These are phyloP conservation scores for Peltaster fructicola DNA, from an alignment of 2,329 filamentous ascomycete species.

Conservation along the genomic window DNA sequence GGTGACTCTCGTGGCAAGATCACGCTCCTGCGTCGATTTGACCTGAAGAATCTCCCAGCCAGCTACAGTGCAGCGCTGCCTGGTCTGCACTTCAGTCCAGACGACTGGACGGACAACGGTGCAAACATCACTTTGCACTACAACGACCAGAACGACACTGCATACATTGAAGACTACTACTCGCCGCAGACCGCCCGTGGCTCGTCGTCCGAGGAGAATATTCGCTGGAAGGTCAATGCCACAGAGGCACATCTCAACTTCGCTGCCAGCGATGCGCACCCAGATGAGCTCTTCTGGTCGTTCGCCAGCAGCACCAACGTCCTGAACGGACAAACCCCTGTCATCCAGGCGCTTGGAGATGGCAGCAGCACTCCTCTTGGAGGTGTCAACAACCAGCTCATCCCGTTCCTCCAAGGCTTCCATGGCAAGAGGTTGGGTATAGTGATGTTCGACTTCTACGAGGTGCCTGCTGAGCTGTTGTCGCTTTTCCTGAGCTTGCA, in stretches of 20 bases:
- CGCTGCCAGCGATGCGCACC: conserved; percentile 17
- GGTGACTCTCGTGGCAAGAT: conserved; percentile 23
- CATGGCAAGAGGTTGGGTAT: conserved; percentile 30
- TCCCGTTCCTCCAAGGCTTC: conserved; percentile 21
- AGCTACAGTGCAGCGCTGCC: conserved; percentile 23
- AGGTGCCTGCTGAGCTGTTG: conserved; percentile 26
- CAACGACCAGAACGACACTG: conserved; percentile 22
- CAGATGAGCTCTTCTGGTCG: conserved; percentile 29
- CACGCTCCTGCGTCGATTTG: conserved; percentile 29
- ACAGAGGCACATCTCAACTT: conserved; percentile 22
- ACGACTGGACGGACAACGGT: conserved; percentile 27
- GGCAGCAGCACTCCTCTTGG: conserved; percentile 20
- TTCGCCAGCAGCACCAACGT: conserved; percentile 30
- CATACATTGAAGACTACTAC: conserved; percentile 35
- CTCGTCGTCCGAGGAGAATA: conserved; percentile 21
- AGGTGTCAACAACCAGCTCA: conserved; percentile 30
- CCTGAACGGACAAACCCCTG: conserved; percentile 24
- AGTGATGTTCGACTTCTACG: conserved; percentile 36
- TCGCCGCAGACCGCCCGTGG: conserved; percentile 18
- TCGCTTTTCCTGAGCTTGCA: conserved; percentile 20
- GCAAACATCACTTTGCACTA: conserved; percentile 25
- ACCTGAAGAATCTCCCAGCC: conserved; percentile 22
- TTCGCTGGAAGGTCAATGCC: conserved; percentile 29
- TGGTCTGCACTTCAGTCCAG: conserved; percentile 30
- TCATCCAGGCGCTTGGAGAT: conserved; percentile 30